Conservation (phyloP, 371 early-diverging fungal genomes). For the Smittium culicis region DNA sequence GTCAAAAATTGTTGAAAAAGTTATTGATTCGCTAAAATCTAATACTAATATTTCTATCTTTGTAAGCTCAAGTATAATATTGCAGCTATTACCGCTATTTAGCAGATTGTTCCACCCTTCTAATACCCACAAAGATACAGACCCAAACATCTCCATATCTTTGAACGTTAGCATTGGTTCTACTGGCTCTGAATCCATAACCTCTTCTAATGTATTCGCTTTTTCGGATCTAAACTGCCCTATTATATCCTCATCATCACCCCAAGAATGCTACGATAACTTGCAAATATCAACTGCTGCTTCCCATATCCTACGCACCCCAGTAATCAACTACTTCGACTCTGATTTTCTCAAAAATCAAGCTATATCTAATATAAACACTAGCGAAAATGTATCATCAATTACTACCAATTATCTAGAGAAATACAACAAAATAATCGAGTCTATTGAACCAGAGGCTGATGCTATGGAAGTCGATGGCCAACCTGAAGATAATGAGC, state of each 20-base stretch:
- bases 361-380: conserved; percentile 43
- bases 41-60: not conserved
- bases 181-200: too few relatives aligned
- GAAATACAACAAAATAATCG: too few relatives aligned
- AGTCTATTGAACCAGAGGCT: not conserved
- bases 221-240: not conserved
- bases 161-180: conserved; percentile 4
- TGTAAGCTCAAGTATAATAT: not conserved
- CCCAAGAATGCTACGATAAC: conserved; percentile 7
- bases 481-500: not conserved
- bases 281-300: not conserved
- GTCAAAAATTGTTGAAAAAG: not conserved
- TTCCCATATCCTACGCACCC: conserved; percentile 35
- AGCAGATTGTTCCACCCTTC: not conserved
- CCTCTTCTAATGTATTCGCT: conserved; percentile 1
- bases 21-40: not conserved
- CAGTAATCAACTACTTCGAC: conserved; percentile 35
- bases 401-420: not conserved
- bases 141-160: not conserved
- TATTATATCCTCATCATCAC: not conserved
- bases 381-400: not conserved
- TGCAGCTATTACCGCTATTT: conserved; percentile 3
- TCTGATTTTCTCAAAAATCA: conserved; percentile 40
- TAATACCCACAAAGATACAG: not conserved
- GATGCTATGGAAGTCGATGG: conserved; percentile 16